These are phyloP conservation scores for Cryptosporidium muris DNA, from an alignment of 169 alveolate species.

Conservation along the genomic window DNA sequence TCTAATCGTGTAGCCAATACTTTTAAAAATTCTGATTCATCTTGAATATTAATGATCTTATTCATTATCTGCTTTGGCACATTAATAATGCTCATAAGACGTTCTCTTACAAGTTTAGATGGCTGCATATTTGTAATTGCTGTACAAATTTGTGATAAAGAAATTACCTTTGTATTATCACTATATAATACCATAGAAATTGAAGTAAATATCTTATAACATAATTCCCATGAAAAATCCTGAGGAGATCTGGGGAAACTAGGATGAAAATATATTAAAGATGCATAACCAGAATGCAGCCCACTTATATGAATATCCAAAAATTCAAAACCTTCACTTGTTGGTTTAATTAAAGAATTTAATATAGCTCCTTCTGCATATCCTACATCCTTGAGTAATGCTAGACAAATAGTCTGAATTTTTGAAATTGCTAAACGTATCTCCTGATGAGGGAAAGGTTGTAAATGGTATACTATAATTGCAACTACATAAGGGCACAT, in stretches of 20 bases:
- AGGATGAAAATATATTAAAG: conserved; percentile 55
- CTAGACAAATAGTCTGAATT: conserved; percentile 59
- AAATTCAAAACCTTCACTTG: neutral
- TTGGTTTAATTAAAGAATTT: conserved; percentile 13
- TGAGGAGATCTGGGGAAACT: conserved; percentile 16
- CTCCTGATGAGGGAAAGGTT: conserved; percentile 35
- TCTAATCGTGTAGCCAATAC: neutral
- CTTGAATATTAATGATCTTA: neutral
- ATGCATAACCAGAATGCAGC: conserved; percentile 25
- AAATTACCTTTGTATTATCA: neutral
- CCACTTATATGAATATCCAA: conserved; percentile 2
- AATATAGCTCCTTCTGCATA: conserved; percentile 10
- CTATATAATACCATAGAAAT: conserved; percentile 34
- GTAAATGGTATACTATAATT: conserved; percentile 19
- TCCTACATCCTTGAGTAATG: conserved; percentile 41
- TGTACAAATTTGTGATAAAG: conserved; percentile 26
- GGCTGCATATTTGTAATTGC: conserved; percentile 14
- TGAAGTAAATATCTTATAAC: conserved; percentile 36
- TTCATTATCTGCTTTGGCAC: conserved; percentile 21
- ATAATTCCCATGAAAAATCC: conserved; percentile 36
- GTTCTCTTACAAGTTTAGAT: conserved; percentile 5
- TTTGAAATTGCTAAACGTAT: conserved; percentile 13
- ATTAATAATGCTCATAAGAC: conserved; percentile 23
- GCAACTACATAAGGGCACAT: conserved; percentile 62
- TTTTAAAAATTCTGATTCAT: conserved; percentile 5